A percentile compares a stretch with the other conserved stretches of the same genome.
These are phyloP conservation scores for Glycine latifolia DNA, from an alignment of 306 rosid genomes.

Conservation along the genomic window DNA sequence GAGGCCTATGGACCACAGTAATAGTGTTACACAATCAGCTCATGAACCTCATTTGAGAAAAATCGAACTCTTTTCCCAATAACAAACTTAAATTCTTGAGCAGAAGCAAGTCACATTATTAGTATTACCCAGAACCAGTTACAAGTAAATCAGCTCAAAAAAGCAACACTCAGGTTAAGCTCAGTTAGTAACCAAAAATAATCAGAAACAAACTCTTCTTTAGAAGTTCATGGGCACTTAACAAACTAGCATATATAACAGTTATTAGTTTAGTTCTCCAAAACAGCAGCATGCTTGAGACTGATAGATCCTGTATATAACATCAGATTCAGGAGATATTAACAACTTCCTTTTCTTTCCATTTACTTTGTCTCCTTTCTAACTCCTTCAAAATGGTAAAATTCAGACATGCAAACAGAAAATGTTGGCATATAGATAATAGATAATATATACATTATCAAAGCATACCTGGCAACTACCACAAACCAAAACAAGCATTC, in stretches of 20 bases:
- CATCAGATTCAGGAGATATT: neutral
- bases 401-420: conserved; percentile 16
- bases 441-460: conserved; percentile 11
- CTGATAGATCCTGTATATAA: conserved; percentile 8
- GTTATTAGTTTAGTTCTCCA: conserved; percentile 28
- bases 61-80: neutral
- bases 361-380: neutral
- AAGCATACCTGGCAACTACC: conserved; percentile 74
- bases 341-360: conserved; percentile 7
- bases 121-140: conserved; percentile 37
- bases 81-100: conserved; percentile 6
- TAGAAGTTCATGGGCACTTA: conserved; percentile 24
- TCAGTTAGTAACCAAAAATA: conserved; percentile 2
- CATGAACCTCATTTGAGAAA: conserved; percentile 15
- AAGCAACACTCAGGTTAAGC: conserved; percentile 31
- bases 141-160: conserved; percentile 24
- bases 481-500: conserved; percentile 93
- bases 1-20: neutral
- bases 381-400: conserved; percentile 5
- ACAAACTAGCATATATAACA: conserved; percentile 19
- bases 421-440: neutral
- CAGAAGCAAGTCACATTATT: neutral
- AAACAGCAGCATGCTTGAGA: conserved; percentile 19
- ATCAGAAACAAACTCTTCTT: conserved; percentile 22
- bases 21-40: conserved; percentile 2